Conservation (phyloP, 2,329 filamentous ascomycete genomes). For the Talaromyces sp. region DNA sequence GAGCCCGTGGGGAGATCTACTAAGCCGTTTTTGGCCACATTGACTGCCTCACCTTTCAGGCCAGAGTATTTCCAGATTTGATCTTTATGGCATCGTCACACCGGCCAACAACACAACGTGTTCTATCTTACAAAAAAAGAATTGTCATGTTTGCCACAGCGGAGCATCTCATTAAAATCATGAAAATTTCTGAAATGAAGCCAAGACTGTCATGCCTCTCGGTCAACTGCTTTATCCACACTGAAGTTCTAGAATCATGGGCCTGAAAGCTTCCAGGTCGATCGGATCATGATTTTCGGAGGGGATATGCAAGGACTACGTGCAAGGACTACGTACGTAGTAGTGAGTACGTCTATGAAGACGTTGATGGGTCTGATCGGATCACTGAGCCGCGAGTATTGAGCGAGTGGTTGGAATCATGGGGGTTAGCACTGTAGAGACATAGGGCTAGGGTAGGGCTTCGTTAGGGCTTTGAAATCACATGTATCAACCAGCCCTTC, state of each 20-base stretch:
- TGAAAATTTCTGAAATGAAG: conserved; percentile 2
- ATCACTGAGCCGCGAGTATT: background rate
- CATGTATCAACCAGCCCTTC: background rate
- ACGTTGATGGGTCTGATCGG: background rate
- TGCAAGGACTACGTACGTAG: background rate
- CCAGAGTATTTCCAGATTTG: background rate
- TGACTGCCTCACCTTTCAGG: background rate
- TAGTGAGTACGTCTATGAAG: background rate
- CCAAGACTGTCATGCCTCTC: background rate
- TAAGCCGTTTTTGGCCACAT: background rate
- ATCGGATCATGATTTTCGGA: background rate
- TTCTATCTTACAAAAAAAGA: background rate
- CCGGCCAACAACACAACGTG: background rate
- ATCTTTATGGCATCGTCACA: background rate
- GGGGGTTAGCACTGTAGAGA: background rate
- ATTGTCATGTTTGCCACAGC: background rate
- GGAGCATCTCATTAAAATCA: background rate
- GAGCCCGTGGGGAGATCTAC: conserved; percentile 6
- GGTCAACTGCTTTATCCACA: background rate
- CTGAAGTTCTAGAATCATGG: background rate
- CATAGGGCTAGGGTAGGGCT: conserved; percentile 1
- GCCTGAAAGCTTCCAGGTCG: background rate
- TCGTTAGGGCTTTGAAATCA: conserved; percentile 1
- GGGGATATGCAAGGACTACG: background rate
- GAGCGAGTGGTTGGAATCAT: background rate